phyloP scores from a whole-genome alignment of 306 rosid genomes.

The Carpinus viminea region DNA sequence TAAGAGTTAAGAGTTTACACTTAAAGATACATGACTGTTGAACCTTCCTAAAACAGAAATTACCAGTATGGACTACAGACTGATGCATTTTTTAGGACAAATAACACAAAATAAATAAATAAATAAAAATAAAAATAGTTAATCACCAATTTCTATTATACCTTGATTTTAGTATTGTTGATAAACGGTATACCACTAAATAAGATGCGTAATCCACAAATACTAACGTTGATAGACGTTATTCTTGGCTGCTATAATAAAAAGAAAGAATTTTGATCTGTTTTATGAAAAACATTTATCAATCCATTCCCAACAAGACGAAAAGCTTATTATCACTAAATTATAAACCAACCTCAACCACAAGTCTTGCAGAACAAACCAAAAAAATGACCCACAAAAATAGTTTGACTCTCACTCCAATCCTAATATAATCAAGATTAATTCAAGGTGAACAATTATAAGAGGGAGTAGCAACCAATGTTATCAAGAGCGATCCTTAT shows the following conservation, averaged over 20 bases:
- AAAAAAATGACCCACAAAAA: neutral
- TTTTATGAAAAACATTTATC: neutral
- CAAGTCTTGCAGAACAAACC: neutral
- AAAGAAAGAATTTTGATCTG: neutral
- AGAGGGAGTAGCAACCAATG: neutral
- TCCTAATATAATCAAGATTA: conserved; percentile 3
- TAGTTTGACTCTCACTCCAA: neutral
- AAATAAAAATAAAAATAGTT: neutral
- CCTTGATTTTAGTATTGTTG: neutral
- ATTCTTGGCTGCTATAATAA: neutral
- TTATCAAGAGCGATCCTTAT: neutral
- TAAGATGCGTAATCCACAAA: neutral
- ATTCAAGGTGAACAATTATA: neutral
- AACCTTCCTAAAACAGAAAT: neutral
- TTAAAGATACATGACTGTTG: neutral
- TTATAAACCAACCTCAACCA: neutral
- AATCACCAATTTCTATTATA: neutral
- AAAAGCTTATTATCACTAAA: neutral
- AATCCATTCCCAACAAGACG: neutral
- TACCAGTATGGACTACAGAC: neutral
- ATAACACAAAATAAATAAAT: too few species aligned
- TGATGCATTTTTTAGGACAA: neutral
- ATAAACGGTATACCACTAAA: neutral
- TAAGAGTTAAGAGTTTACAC: neutral
- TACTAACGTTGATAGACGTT: neutral